Conservation (phyloP, 352 stramenopile genomes). For the Phytophthora boehmeriae region DNA sequence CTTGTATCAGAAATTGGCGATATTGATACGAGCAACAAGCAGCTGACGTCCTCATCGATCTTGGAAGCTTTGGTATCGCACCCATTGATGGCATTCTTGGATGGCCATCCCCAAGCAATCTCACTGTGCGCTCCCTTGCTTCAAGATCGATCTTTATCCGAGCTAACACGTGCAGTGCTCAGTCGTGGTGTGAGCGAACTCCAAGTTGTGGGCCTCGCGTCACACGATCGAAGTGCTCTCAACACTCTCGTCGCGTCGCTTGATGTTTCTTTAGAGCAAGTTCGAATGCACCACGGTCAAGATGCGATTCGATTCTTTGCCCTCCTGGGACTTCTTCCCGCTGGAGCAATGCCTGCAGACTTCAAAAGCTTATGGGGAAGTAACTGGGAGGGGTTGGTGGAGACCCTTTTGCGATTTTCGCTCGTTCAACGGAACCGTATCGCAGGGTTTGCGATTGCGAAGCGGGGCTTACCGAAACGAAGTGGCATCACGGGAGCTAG, state of each 20-base stretch:
- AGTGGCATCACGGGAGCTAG: slow-evolving; percentile 34
- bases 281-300: slow-evolving; percentile 67
- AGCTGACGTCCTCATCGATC: slow-evolving; percentile 44
- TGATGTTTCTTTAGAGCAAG: slow-evolving; percentile 74
- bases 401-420: slow-evolving; percentile 76
- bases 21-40: slow-evolving; percentile 36
- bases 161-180: slow-evolving; percentile 75
- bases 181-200: slow-evolving; percentile 72
- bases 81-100: slow-evolving; percentile 80
- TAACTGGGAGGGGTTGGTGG: slow-evolving; percentile 68
- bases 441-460: slow-evolving; percentile 62
- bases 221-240: slow-evolving; percentile 71
- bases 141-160: slow-evolving; percentile 73
- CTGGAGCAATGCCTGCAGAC: slow-evolving; percentile 74
- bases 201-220: slow-evolving; percentile 65
- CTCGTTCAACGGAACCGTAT: slow-evolving; percentile 80
- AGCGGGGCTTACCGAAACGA: slow-evolving; percentile 60
- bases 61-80: slow-evolving; percentile 67
- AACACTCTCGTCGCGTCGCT: slow-evolving; percentile 82
- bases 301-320: slow-evolving; percentile 82
- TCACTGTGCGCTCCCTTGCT: slow-evolving; percentile 77
- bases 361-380: slow-evolving; percentile 77
- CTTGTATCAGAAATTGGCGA: slow-evolving; percentile 73
- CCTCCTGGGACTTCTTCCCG: slow-evolving; percentile 68
- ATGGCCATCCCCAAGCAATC: slow-evolving; percentile 83